Percentiles rank a stretch among this genome's conserved stretches.
Conservation (phyloP, 225 moss, liverwort and hornwort species). For the Physcomitrium patens region DNA sequence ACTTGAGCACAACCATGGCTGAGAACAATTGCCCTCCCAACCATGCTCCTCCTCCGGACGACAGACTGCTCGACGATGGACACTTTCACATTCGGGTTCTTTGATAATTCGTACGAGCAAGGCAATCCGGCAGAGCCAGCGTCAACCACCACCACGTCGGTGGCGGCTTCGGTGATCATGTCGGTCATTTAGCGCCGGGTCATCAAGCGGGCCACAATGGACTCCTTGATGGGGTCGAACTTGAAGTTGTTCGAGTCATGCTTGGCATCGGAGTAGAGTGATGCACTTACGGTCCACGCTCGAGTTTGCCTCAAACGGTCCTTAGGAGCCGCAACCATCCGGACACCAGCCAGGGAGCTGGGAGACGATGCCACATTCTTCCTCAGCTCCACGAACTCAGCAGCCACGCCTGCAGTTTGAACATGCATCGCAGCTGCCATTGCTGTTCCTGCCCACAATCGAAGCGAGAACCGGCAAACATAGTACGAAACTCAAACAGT, state of each 20-base stretch:
- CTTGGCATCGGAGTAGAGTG: constrained; percentile 74
- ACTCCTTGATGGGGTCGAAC: constrained; percentile 93
- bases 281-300: constrained; percentile 35
- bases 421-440: constrained; percentile 46
- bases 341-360: constrained; percentile 22
- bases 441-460: not conserved
- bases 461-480: not conserved
- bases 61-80: constrained; percentile 92
- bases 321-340: constrained; percentile 25
- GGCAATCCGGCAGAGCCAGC: constrained; percentile 82
- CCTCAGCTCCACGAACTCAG: constrained; percentile 12
- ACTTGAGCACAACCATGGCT: constrained; percentile 95
- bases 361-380: constrained; percentile 33
- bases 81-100: constrained; percentile 96
- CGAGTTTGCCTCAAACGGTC: not conserved
- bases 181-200: constrained; percentile 94
- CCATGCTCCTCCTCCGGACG: constrained; percentile 93
- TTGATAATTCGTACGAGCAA: constrained; percentile 89
- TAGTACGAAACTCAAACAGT: no score
- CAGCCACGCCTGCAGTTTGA: constrained; percentile 18
- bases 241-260: constrained; percentile 88
- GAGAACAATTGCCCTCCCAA: constrained; percentile 92
- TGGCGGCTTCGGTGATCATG: constrained; percentile 95
- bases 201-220: constrained; percentile 86
- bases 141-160: constrained; percentile 84